Evolutionary conservation across 1,284 basidiomycete genomes (phyloP), one percentile per base, ranked within the genome.

Genomic region (Vanrija sp.): DNA sequence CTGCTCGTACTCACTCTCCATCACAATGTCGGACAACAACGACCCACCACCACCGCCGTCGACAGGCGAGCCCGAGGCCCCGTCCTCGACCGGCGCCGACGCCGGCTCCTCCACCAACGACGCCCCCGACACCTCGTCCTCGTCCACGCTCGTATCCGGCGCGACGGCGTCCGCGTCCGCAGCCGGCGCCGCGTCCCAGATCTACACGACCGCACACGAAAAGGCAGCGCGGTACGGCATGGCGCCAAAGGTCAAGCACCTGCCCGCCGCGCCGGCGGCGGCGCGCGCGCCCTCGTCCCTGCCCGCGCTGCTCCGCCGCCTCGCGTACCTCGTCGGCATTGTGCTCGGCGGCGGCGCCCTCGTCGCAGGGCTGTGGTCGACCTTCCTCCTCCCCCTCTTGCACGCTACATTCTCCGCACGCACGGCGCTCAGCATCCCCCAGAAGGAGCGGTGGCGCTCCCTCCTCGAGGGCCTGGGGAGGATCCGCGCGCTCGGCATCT

Each of bases 401-500:
- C 72, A 75, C 48, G 66, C 74, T 5, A 65, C 64, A 8, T 75
- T 71, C 56, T 67, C 67, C 0, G 75, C 75, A 4, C 54, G 74
- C 23, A 60, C 65, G 42, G 72, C 67, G 4, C 41, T 76, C 22
- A 62, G 65, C 6, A 63, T 65, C 18, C 66, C 70, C 22, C 73
- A 75, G 53, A n/a, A 38, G 8, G 55, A 61, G 5, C 57, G 70
- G 16, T 56, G 62, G 48, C 44, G 36, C 3, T 31, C 25, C 2
- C 45, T 74, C 4, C 15, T 67, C 1, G 49, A 49, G 3, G 45
- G 60, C 5, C 35, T 73, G 38, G 58, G 43, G 23, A 43, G 31
- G 7, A 47, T 72, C n/a, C 54, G 62, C n/a, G 37, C 41, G 35
- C 41, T 42, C 16, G 38, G 49, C 16, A 46, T 66, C n/a, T 64